Evolutionary conservation across 768 basidiomycete species (phyloP).

Genomic region (Gloeopeniophorella convolvens): DNA sequence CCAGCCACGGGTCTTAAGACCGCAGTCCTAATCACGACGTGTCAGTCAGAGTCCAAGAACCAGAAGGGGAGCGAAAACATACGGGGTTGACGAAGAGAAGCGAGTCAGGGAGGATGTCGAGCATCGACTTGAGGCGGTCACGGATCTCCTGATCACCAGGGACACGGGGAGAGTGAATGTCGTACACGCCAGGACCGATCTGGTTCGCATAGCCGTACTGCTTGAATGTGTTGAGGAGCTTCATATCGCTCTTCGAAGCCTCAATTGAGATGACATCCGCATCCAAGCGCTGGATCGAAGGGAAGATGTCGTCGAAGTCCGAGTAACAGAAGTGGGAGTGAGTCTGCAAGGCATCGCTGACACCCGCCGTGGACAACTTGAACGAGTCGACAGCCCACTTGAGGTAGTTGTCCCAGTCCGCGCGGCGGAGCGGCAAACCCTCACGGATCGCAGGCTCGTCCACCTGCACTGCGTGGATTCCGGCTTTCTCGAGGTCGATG

Average conservation of each 20-base stretch:
- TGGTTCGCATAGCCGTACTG: conserved; percentile 92
- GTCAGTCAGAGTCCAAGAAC: conserved; percentile 1
- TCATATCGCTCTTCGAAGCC: conserved; percentile 98
- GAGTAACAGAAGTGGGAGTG: conserved; percentile 99
- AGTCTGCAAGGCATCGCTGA: conserved; percentile 88
- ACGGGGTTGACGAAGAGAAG: conserved; percentile 90
- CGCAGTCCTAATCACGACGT: conserved; percentile 61
- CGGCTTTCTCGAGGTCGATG: conserved; percentile 91
- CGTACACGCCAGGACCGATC: conserved; percentile 98
- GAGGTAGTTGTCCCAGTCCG: conserved; percentile 96
- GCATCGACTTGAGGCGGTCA: conserved; percentile 83
- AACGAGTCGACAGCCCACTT: conserved; percentile 99
- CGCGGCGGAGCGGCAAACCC: conserved; percentile 92
- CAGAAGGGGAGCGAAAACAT: conserved; percentile 21
- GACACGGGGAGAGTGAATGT: conserved; percentile 99
- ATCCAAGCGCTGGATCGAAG: conserved; percentile 92
- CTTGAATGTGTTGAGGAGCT: conserved; percentile 93
- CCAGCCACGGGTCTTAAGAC: conserved; percentile 98
- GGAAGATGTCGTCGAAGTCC: conserved; percentile 98
- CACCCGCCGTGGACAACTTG: conserved; percentile 95
- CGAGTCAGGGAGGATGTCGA: conserved; percentile 70
- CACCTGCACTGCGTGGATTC: conserved; percentile 97
- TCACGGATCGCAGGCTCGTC: conserved; percentile 99
- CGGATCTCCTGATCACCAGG: conserved; percentile 90
- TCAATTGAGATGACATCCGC: conserved; percentile 99